Evolutionary conservation across 345 rosid genomes (phyloP), one percentile per base, ranked within the genome.

Genomic region (Brassica rapa): DNA sequence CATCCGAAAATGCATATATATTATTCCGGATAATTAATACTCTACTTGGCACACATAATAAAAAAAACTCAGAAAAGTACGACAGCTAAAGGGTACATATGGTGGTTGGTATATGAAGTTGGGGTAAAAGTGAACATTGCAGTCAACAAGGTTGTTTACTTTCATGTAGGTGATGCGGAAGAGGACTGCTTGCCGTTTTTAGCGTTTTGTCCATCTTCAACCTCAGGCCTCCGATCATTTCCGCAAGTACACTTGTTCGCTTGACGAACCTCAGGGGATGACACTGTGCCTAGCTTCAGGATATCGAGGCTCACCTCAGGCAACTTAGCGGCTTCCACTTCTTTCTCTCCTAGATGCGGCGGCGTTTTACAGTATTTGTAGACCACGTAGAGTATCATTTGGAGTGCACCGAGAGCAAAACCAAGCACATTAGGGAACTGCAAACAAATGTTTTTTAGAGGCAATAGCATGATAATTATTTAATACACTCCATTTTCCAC

Each of bases 401-500:
- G 91, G 14, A 82, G 78, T 37, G 86, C 32, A 32, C 91, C 91
- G 9, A 88, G 86, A 4, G 24, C 19, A 37, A 86, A 75, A 8
- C 91, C 91, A 29, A 88, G 12, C 53, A 85, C 80, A 30, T 88
- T 88, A 3, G 91, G 91, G 71, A 86, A 49, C 91, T 88, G 84
- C 62, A 29, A 10, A 30, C 3, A 14, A 6, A 7, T 16, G 66
- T 12, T 30, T 61, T 39, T 35, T 37, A 27, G 46, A 15, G 65
- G 66, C 41, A 37, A 43, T 65, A 57, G 56, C 62, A 55, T 70
- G 29, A 64, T 70, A 46, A 7, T 41, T 46, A 61, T 74, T 43
- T 64, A 4, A 65, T 70, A 39, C 62, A 25, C 49, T 23, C 72
- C 75, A 75, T 80, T 77, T 83, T 65, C 61, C 76, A 75, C 80